phyloP scores from a whole-genome alignment of 2,329 filamentous ascomycete genomes.

The Paecilomyces fulvus region DNA sequence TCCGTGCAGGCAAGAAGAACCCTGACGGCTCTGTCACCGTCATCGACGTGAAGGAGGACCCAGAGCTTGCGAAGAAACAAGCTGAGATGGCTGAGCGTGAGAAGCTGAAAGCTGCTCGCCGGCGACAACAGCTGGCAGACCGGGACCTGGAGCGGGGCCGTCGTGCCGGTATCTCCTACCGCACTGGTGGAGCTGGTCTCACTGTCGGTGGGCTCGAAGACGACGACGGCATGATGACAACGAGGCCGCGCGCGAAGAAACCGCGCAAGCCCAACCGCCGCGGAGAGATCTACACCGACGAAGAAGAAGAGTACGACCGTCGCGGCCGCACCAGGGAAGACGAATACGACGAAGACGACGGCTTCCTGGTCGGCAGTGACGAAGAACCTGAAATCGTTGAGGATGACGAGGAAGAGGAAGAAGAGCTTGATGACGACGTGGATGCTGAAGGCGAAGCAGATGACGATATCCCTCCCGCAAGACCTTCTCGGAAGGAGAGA shows the following conservation, averaged over 20 bases:
- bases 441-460: slow-evolving; percentile 39
- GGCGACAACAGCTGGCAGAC: slow-evolving; percentile 47
- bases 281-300: slow-evolving; percentile 42
- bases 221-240: slow-evolving; percentile 41
- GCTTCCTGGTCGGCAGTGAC: slow-evolving; percentile 55
- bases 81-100: slow-evolving; percentile 54
- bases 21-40: slow-evolving; percentile 47
- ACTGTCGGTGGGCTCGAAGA: slow-evolving; percentile 52
- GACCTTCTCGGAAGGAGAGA: slow-evolving; percentile 20
- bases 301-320: slow-evolving; percentile 40
- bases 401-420: slow-evolving; percentile 35
- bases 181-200: slow-evolving; percentile 43
- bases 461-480: slow-evolving; percentile 20
- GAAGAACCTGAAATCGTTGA: slow-evolving; percentile 40
- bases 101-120: slow-evolving; percentile 45
- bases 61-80: slow-evolving; percentile 50
- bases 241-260: slow-evolving; percentile 31
- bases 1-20: slow-evolving; percentile 43
- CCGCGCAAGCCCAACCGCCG: slow-evolving; percentile 34
- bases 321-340: slow-evolving; percentile 55
- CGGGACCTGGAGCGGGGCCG: slow-evolving; percentile 49
- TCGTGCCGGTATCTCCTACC: slow-evolving; percentile 35
- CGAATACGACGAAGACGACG: slow-evolving; percentile 75
- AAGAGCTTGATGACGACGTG: slow-evolving; percentile 35
- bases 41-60: slow-evolving; percentile 53